Evolutionary conservation across 1,284 basidiomycete species (phyloP), one percentile per base, ranked within the genome.

Genomic region (Heliocybe sulcata): DNA sequence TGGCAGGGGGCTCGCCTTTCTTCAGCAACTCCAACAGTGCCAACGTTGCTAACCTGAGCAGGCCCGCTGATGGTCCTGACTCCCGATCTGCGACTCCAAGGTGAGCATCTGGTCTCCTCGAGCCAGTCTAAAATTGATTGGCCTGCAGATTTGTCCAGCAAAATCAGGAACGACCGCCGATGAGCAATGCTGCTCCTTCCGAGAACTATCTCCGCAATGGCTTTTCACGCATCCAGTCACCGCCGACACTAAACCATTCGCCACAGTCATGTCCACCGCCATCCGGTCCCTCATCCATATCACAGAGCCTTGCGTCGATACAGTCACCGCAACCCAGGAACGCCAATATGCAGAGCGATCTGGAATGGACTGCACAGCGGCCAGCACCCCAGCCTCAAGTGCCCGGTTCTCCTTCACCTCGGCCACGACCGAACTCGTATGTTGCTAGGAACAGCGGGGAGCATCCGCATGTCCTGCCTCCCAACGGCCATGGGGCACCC

Each of bases 391-490:
- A 72, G 53, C 60, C 65, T 54, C 64, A 64, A 35, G 38, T 66
- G 50, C 69, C 73, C 38, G 72, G 70, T 57, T 69, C 72, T 54
- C 68, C 74, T 35, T 67, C 79, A 11, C 70, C 76, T 6, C 33
- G 35, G 23, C 73, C 77, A 56, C 75, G 85, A 52, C 82, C 85
- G 22, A 69, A 74, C 35, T 85, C 86, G 29, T 84, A 77, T 61
- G 69, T 76, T 54, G 77, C 71, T 52, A 72, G 79, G 62, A 64
- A 71, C 23, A 81, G 77, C 60, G 68, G 73, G 38, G 82, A 85
- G 50, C 69, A 71, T 35, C 68, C 63, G 58, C 70, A 67, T 59
- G 67, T 66, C n/a, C 74, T 72, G 58, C 66, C 69, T 16, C 67
- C 74, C 42, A 75, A 71, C 61, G 67, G 73, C 55, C 82, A 83